Evolutionary conservation across 2,329 filamentous ascomycete genomes (phyloP).

Genomic region (Trichoderma sp.): DNA sequence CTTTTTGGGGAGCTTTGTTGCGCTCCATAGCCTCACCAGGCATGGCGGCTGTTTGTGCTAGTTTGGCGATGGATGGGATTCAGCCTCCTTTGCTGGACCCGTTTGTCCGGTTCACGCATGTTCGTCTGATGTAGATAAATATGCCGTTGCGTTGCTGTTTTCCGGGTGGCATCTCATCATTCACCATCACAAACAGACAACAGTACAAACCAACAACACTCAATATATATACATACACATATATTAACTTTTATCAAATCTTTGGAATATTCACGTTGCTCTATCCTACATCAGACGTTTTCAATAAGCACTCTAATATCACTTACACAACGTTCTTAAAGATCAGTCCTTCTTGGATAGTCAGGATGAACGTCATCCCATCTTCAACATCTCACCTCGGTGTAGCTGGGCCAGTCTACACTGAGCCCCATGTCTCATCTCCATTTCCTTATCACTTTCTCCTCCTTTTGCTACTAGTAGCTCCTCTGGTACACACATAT

Average conservation of each 20-base stretch:
- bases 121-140: slow-evolving; percentile 18
- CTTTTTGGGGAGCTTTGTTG: neutral
- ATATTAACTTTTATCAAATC: neutral
- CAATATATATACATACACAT: neutral
- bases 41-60: slow-evolving; percentile 2
- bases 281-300: neutral
- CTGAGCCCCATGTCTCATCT: neutral
- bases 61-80: slow-evolving; percentile 6
- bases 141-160: slow-evolving; percentile 9
- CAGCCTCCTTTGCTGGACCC: neutral
- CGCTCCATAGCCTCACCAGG: slow-evolving; percentile 19
- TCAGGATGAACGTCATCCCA: slow-evolving; percentile 8
- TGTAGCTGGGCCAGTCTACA: neutral
- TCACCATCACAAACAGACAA: neutral
- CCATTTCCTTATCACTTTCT: neutral
- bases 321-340: neutral
- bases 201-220: neutral
- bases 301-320: neutral
- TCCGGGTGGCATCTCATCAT: neutral
- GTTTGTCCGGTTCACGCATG: neutral
- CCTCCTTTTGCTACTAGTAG: neutral
- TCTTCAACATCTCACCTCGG: slow-evolving; percentile 13
- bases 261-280: neutral
- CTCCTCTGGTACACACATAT: slow-evolving; percentile 12
- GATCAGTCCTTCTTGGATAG: neutral